These are phyloP conservation scores for Colletotrichum musicola DNA, from an alignment of 2,329 filamentous ascomycete genomes.

Conservation along the genomic window DNA sequence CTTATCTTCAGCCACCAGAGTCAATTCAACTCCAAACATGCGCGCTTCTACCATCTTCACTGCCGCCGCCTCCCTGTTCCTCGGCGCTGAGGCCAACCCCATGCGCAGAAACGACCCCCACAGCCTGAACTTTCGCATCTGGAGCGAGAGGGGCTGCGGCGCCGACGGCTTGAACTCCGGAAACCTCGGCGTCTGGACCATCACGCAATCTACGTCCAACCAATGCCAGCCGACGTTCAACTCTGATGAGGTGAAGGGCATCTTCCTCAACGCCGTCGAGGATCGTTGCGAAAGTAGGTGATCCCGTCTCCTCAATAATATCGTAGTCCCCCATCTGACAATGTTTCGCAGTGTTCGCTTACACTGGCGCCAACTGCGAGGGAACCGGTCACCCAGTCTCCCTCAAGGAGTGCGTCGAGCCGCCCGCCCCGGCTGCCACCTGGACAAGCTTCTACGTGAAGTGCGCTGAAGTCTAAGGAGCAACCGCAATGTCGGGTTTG, in stretches of 20 bases:
- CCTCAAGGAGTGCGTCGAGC: background rate
- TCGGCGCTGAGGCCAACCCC: slow-evolving; percentile 14
- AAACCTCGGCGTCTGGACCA: slow-evolving; percentile 28
- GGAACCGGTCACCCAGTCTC: background rate
- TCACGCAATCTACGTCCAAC: slow-evolving; percentile 14
- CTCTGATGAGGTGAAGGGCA: slow-evolving; percentile 8
- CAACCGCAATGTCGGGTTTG: background rate
- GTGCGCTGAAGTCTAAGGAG: background rate
- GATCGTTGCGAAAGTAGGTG: background rate
- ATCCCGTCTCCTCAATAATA: background rate
- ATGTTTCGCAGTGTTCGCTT: slow-evolving; percentile 2
- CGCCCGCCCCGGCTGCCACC: background rate
- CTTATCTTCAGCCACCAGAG: no score
- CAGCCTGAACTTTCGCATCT: slow-evolving; percentile 22
- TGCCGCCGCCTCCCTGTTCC: background rate
- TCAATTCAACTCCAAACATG: background rate
- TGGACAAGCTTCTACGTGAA: slow-evolving; percentile 10
- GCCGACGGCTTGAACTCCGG: background rate
- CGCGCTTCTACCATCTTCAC: background rate
- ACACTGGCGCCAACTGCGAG: background rate
- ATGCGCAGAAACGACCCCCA: slow-evolving; percentile 22
- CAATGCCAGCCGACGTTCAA: slow-evolving; percentile 18
- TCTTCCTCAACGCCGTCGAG: slow-evolving; percentile 1
- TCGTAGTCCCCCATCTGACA: background rate
- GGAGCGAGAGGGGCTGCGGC: slow-evolving; percentile 23